Base-by-base conservation (phyloP, 116 monocot genomes). In the Dioscorea cayenensis region DNA sequence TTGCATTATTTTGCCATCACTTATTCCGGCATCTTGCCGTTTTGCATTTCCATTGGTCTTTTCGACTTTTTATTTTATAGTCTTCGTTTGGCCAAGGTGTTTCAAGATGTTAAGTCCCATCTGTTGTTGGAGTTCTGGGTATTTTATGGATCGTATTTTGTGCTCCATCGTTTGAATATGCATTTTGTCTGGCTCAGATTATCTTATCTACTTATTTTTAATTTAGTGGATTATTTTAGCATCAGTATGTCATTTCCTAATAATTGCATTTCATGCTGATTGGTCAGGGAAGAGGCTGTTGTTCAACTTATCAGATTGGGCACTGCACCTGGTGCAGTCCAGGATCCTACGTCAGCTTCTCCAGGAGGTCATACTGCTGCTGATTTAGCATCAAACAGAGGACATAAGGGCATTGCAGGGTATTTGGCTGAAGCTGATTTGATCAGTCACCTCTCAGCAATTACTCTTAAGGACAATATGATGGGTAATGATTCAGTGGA, bases 401-500 rank as follows among this genome's bases (percentile, higher is more conserved):
- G 92, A 21, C 82, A 89, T 67, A 86, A 86, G 73, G 89, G 92
- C 69, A 89, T 92, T 76, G 84, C 92, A 59, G 88, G 88, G 28
- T 92, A 79, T 71, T 83, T 92, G 66, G 86, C 92, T 49, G 88
- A 92, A 76, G 79, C 78, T 68, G 79, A 85, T 81, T 81, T 88
- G 74, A 82, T 78, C 3, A 78, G 77, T 65, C 86, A 92, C 49
- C 82, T 82, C 70, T 82, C 79, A 16, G 70, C 65, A 27, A 67
- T 92, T 43, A 67, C 70, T n/a, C 14, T 80, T 32, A 43, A 68
- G 36, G 84, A 80, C 25, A 73, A 52, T 25, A 77, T 61, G 14
- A 70, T 74, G 71, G 69, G 58, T 71, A 68, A 70, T 66, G 60
- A 70, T 59, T 80, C 76, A 67, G 77, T 81, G 23, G 69, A 43